Conservation (phyloP, 352 stramenopile genomes). For the Phytophthora pistaciae region DNA sequence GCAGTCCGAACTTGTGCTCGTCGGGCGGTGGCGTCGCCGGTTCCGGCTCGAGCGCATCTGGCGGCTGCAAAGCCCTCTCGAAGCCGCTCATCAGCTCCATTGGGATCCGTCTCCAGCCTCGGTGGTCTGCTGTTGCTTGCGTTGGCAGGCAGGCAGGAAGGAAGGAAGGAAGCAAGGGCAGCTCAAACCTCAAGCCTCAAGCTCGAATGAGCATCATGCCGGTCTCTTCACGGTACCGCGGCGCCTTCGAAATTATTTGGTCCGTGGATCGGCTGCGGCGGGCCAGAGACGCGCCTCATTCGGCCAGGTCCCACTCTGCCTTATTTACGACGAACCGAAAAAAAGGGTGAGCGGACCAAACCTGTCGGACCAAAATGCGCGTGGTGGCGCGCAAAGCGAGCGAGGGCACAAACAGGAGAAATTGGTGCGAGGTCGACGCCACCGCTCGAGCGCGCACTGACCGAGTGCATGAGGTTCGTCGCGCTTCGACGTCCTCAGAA, state of each 20-base stretch:
- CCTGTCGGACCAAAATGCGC: not conserved
- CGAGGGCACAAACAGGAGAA: too few relatives aligned
- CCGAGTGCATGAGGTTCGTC: too few relatives aligned
- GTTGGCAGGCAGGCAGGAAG: too few relatives aligned
- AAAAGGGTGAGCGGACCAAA: not conserved
- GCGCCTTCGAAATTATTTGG: constrained; percentile 1
- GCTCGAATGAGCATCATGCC: not conserved
- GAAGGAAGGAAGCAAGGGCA: too few relatives aligned
- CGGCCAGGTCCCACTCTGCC: not conserved
- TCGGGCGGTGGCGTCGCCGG: not conserved
- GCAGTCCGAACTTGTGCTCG: constrained; percentile 8
- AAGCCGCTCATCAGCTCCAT: too few relatives aligned
- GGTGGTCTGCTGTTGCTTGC: too few relatives aligned
- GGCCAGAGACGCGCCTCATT: not conserved
- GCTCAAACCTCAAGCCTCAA: not conserved
- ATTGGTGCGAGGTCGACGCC: too few relatives aligned
- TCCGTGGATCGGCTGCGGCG: constrained; percentile 1
- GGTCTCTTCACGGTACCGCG: not conserved
- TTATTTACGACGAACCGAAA: not conserved
- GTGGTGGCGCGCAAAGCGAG: too few relatives aligned
- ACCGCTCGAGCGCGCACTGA: too few relatives aligned
- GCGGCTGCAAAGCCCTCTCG: too few relatives aligned
- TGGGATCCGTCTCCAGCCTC: too few relatives aligned
- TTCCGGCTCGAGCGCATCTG: not conserved
- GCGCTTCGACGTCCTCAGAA: not conserved